Base-by-base conservation (phyloP, 139 green algal species). In the Picochlorum sp. region DNA sequence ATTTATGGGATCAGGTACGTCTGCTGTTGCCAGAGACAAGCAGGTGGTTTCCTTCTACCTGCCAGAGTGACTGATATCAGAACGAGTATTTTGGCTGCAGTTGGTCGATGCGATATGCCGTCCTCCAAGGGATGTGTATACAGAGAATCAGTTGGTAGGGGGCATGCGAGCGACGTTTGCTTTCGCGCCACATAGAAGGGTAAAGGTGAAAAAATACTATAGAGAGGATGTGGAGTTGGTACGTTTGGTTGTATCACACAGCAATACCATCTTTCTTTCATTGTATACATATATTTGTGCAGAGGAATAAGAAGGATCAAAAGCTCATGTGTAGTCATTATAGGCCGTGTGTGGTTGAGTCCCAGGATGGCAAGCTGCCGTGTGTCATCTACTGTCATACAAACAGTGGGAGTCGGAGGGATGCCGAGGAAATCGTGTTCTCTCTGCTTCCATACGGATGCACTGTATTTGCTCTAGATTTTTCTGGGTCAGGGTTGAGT, bases 341-440 rank as follows among this genome's bases (percentile, higher is more conserved):
- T 67, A 55, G 80, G 1, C 82, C 85, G 1, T 68, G 75, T 38
- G 62, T 77, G 2, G 62, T 78, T 3, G 58, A 59, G 6, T 72
- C 71, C 20, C 49, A 57, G 3, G 73, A 86, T 41, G 77, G 73
- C 0, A 64, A 60, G 28, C 72, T 79, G 23, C 88, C 88, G 0
- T 85, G 77, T 44, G 86, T 94, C 21, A 60, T 96, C n/a, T 94
- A 96, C 65, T 90, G 81, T 60, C 86, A 95, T 73, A 91, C 86
- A 72, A 96, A 96, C 76, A 90, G 80, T 65, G 90, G 90, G 65
- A 88, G 76, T 69, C 59, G 87, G 41, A 67, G 86, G 0, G 89
- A 92, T 61, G 81, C 85, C 0, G 85, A 94, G 61, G 89, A 96
- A 65, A 85, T 88, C 1, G 56, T 95, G n/a, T 73, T 65, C 26